phyloP scores from a whole-genome alignment of 306 rosid species.

The Cucurbita moschata region DNA sequence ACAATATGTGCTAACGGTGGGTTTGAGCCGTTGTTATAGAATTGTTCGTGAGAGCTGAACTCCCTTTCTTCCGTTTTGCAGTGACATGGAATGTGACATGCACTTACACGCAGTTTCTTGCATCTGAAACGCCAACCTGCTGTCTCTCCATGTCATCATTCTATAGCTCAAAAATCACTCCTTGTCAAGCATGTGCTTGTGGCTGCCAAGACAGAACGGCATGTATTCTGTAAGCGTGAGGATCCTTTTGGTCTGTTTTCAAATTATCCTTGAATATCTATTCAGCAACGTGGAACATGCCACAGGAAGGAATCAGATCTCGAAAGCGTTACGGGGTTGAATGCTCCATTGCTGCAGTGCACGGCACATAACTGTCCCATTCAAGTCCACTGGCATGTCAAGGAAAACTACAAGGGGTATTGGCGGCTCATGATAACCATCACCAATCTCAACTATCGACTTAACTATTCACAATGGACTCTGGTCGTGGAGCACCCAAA shows the following conservation, averaged over 20 bases:
- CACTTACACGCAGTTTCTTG: conserved; percentile 76
- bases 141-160: conserved; percentile 83
- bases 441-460: conserved; percentile 51
- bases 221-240: conserved; percentile 46
- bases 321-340: conserved; percentile 23
- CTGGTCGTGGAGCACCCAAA: conserved; percentile 78
- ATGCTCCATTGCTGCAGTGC: conserved; percentile 57
- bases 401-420: conserved; percentile 57
- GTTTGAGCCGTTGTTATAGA: too few relatives aligned
- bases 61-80: conserved; percentile 15
- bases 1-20: too few relatives aligned
- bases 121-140: conserved; percentile 73
- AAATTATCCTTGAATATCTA: background rate
- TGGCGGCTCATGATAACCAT: conserved; percentile 74
- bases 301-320: conserved; percentile 45
- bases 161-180: conserved; percentile 51
- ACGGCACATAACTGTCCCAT: conserved; percentile 69
- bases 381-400: conserved; percentile 56
- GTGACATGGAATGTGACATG: conserved; percentile 77
- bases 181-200: conserved; percentile 79
- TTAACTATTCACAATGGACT: conserved; percentile 67
- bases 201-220: conserved; percentile 56
- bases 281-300: background rate
- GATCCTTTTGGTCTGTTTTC: background rate
- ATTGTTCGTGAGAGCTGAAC: background rate